Base-by-base conservation (phyloP, 1,284 basidiomycete species). In the Pseudozyma thailandica region DNA sequence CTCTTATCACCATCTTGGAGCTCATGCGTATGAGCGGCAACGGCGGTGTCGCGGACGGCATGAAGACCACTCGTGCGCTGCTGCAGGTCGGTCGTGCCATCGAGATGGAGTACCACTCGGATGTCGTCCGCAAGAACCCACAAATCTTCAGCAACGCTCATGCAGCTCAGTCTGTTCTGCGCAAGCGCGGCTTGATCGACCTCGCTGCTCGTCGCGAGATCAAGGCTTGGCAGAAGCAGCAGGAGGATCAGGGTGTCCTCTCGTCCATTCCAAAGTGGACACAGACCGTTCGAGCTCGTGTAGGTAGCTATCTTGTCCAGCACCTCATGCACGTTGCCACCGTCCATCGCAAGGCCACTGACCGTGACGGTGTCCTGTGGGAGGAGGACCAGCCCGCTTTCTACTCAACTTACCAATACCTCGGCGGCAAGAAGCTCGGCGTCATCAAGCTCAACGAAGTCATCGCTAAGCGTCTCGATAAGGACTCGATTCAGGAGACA, bases 381-480 rank as follows among this genome's bases (percentile, higher is more conserved):
- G 73, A 77, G 38, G 94, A 98, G 84, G 85, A 87, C 16, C 95
- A 98, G 76, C 92, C 92, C 0, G 95, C 94, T 0, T 95, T 98
- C 84, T 90, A 89, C 64, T 93, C 97, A 80, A 87, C 89, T 2
- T 97, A 97, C 82, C 94, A 98, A 84, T 97, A 96, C 80, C 83
- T 91, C n/a, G 89, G 92, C 18, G 94, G 95, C 0, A 90, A 90
- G 75, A 95, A 93, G 84, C 87, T 96, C 6, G 95, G 95, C 35
- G 89, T 98, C 35, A 91, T 98, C 82, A 90, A 89, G 80, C 85
- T 96, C 60, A 97, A 98, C 83, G 89, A 90, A 1, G 88, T 87
- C 2, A 90, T 98, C 10, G 86, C 90, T 1, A 88, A 91, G 20
- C 88, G 91, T 2, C 85, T 98, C 60, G 90, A 92, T 8, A 89